Evolutionary conservation across 345 rosid species (phyloP), one percentile per base, ranked within the genome.

Genomic region (Erysimum cheiranthoides): DNA sequence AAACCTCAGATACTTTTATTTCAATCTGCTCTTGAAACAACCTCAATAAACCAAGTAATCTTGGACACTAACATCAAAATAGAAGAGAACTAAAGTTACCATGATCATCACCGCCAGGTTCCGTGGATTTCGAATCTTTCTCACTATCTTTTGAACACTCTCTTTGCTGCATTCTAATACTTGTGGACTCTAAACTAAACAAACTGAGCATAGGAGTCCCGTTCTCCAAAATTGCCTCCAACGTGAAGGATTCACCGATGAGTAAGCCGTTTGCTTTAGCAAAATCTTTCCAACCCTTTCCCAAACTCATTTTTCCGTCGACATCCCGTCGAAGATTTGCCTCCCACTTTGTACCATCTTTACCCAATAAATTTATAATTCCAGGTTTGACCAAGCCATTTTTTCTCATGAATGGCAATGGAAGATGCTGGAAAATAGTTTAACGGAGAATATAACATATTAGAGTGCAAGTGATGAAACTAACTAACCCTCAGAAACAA

Each of bases 141-240:
- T 47, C 32, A 1, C 31, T 32, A 12, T 6, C 17, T 18, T 49
- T 12, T 18, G 13, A 17, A 66, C 32, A 6, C 17, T 34, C 56
- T 66, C 18, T 21, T 18, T 7, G 18, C 1, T 49, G 32, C 1
- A 7, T 49, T 34, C 5, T 8, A 18, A 21, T 27, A 43, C 39
- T 43, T 8, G 21, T 63, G 27, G 61, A 50, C 7, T 49, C 39
- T 28, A 32, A 34, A 8, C 4, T 13, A 6, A 35, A 8, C 59
- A 39, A 38, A 30, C 61, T 52, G 39, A 73, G 40, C n/a, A 62
- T 61, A 11, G 14, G 57, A 40, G 31, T 69, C 42, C 54, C 8
- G 0, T 31, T 36, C 45, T 42, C 42, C 66, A 43, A 32, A n/a
- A 3, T 45, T 39, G 16, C 60, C 64, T 69, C 14, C 17, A 54